A percentile compares a stretch with the other conserved stretches of the same genome.
Evolutionary conservation across 2,329 filamentous ascomycete genomes (phyloP).

Genomic region (Phialocephala sp.): DNA sequence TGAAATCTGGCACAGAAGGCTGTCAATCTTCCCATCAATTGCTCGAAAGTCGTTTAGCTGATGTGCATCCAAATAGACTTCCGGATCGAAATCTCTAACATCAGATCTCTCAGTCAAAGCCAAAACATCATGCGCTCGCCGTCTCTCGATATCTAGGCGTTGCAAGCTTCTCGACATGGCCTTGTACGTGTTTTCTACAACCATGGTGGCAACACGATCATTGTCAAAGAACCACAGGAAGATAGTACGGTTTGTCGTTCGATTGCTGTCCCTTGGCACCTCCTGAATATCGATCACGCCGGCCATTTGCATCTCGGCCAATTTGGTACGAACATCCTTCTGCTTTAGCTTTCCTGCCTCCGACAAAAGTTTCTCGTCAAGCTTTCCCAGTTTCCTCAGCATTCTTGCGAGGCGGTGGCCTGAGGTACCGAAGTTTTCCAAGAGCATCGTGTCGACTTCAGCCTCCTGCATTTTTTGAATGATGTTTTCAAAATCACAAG

Average conservation of each 20-base stretch:
- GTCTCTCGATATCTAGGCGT: slow-evolving; percentile 77
- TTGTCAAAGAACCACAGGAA: slow-evolving; percentile 93
- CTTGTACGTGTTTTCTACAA: slow-evolving; percentile 86
- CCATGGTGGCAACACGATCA: slow-evolving; percentile 69
- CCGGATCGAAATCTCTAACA: slow-evolving; percentile 77
- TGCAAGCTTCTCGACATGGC: slow-evolving; percentile 86
- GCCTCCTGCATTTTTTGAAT: slow-evolving; percentile 72
- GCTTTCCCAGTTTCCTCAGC: slow-evolving; percentile 82
- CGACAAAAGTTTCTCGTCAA: slow-evolving; percentile 92
- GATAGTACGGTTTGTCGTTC: slow-evolving; percentile 81
- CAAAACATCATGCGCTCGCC: slow-evolving; percentile 73
- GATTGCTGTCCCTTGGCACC: slow-evolving; percentile 84
- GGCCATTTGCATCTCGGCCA: slow-evolving; percentile 83
- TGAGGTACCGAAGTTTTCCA: slow-evolving; percentile 75
- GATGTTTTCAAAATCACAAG: slow-evolving; percentile 79
- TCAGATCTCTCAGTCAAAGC: slow-evolving; percentile 85
- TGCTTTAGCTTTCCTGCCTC: slow-evolving; percentile 83
- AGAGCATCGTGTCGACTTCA: slow-evolving; percentile 83
- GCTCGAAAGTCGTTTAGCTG: slow-evolving; percentile 70
- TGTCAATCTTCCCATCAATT: slow-evolving; percentile 70
- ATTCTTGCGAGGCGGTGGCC: slow-evolving; percentile 86
- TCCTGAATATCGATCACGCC: slow-evolving; percentile 93
- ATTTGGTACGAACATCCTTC: slow-evolving; percentile 81
- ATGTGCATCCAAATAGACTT: slow-evolving; percentile 76
- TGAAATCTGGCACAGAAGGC: slow-evolving; percentile 78